phyloP scores from a whole-genome alignment of 805 yeast species.

The Jamesozyma gamospora region DNA sequence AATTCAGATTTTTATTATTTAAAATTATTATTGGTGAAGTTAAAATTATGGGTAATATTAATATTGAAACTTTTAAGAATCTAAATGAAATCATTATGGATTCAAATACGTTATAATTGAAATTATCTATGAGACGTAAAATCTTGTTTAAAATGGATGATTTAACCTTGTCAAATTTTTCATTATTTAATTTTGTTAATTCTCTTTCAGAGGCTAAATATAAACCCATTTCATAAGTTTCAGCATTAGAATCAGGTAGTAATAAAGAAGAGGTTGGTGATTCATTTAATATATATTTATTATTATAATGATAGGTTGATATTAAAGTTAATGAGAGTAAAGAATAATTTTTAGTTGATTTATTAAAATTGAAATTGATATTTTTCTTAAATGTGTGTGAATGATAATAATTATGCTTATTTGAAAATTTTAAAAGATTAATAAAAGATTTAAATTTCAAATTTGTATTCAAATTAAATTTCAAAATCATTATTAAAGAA shows the following conservation, averaged over 20 bases:
- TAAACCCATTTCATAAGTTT: constrained; percentile 62
- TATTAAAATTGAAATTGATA: too few relatives aligned
- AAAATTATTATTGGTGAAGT: constrained; percentile 33
- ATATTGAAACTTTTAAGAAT: constrained; percentile 39
- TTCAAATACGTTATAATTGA: constrained; percentile 50
- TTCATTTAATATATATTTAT: not conserved
- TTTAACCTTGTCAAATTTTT: not conserved
- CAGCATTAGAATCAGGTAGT: constrained; percentile 38
- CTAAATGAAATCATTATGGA: constrained; percentile 62
- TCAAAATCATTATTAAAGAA: too few relatives aligned
- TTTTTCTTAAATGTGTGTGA: too few relatives aligned
- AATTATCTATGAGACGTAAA: too few relatives aligned
- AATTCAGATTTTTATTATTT: constrained; percentile 18
- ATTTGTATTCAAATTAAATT: too few relatives aligned
- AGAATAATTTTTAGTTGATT: too few relatives aligned
- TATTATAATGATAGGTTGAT: too few relatives aligned
- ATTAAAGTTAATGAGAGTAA: too few relatives aligned
- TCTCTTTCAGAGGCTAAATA: constrained; percentile 52
- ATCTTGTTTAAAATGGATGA: constrained; percentile 22
- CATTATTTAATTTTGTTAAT: constrained; percentile 5
- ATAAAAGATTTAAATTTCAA: too few relatives aligned
- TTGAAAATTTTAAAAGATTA: too few relatives aligned
- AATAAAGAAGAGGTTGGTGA: too few relatives aligned
- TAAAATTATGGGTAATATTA: not conserved
- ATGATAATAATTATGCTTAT: too few relatives aligned